These are phyloP conservation scores for Cercospora sp. DNA, from an alignment of 2,329 filamentous ascomycete genomes.

Conservation along the genomic window DNA sequence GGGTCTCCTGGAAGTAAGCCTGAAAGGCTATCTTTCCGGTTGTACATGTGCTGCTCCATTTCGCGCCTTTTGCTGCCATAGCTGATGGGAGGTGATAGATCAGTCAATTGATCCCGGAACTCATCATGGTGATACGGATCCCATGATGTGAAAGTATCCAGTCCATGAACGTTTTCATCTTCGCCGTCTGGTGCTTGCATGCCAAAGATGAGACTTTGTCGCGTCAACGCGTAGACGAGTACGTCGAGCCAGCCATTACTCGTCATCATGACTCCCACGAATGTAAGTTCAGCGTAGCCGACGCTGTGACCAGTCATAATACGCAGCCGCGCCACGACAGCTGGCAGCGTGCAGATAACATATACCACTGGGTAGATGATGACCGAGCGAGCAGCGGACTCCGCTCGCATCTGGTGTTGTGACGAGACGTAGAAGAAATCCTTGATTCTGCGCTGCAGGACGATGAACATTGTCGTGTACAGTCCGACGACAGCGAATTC, in stretches of 20 bases:
- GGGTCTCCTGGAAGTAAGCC: not conserved
- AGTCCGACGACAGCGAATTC: conserved; percentile 53
- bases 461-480: conserved; percentile 43
- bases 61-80: not conserved
- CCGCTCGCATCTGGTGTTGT: conserved; percentile 45
- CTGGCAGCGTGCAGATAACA: conserved; percentile 63
- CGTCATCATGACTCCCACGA: conserved; percentile 56
- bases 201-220: conserved; percentile 33
- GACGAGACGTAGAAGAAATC: conserved; percentile 21
- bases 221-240: conserved; percentile 57
- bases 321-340: conserved; percentile 63
- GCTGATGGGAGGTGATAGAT: not conserved
- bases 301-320: conserved; percentile 51
- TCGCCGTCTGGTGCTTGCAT: conserved; percentile 2
- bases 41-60: not conserved
- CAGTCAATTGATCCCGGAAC: not conserved
- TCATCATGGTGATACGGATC: conserved; percentile 1
- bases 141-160: conserved; percentile 22
- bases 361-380: conserved; percentile 68
- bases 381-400: conserved; percentile 46
- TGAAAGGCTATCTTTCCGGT: not conserved
- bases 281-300: conserved; percentile 47
- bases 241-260: conserved; percentile 60
- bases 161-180: conserved; percentile 17
- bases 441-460: conserved; percentile 28